These are phyloP conservation scores for Starmerella floricola DNA, from an alignment of 805 yeast genomes.

Conservation along the genomic window DNA sequence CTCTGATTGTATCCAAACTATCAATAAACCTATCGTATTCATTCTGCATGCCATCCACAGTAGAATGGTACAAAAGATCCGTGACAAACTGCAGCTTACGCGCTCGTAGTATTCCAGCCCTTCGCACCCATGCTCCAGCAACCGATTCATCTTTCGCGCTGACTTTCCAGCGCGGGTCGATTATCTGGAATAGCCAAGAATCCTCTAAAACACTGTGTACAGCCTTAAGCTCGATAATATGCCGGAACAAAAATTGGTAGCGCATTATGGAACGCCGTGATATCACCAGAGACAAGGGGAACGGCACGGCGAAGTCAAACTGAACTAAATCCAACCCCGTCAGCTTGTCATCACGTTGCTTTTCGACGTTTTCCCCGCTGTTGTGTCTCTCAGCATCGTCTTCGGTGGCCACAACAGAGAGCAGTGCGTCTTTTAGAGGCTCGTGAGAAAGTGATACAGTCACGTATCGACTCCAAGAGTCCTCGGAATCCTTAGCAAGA, in stretches of 20 bases:
- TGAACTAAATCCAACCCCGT: slow-evolving; percentile 30
- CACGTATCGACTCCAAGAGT: slow-evolving; percentile 18
- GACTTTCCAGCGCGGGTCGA: slow-evolving; percentile 55
- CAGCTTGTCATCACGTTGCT: slow-evolving; percentile 1
- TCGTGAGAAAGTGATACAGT: slow-evolving; percentile 30
- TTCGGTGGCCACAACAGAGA: slow-evolving; percentile 2
- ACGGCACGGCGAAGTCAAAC: slow-evolving; percentile 46
- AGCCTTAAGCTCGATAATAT: slow-evolving; percentile 50
- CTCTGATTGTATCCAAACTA: slow-evolving; percentile 25
- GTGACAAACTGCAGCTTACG: slow-evolving; percentile 47
- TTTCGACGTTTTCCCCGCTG: neutral
- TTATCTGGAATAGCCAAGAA: slow-evolving; percentile 60
- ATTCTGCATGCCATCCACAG: slow-evolving; percentile 46
- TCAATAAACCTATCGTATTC: slow-evolving; percentile 37
- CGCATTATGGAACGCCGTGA: slow-evolving; percentile 60
- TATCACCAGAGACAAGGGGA: slow-evolving; percentile 69
- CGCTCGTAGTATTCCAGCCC: slow-evolving; percentile 29
- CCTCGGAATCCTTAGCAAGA: slow-evolving; percentile 24
- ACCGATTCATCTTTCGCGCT: slow-evolving; percentile 30
- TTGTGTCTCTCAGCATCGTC: neutral
- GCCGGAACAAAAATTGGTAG: slow-evolving; percentile 68
- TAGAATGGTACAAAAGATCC: slow-evolving; percentile 43
- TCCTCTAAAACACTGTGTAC: slow-evolving; percentile 47
- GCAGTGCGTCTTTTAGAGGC: slow-evolving; percentile 22
- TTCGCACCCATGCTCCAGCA: slow-evolving; percentile 26